Evolutionary conservation across 2,329 filamentous ascomycete species (phyloP), one percentile per base, ranked within the genome.

Genomic region (Penicillium sp.): DNA sequence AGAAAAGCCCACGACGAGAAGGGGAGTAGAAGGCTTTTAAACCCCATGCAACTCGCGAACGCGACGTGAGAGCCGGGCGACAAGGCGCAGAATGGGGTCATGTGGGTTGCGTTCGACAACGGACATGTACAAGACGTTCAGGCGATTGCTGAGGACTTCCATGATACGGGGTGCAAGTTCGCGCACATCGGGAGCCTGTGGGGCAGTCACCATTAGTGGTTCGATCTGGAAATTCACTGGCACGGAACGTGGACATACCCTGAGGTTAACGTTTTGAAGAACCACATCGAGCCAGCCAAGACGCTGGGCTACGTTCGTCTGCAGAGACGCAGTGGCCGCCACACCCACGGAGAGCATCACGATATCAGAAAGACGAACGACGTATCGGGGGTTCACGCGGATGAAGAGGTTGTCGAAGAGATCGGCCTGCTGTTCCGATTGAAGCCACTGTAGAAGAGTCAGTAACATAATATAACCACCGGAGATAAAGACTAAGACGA

Each of bases 351-450:
- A 81, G 28, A 84, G 71, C 16, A 73, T 69, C 23, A 83, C 72
- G 27, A 84, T 71, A 2, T 78, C 74, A 19, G 77, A 73, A 13
- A 83, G 70, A 26, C 70, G 66, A 13, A 65, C 65, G 16, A 83
- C 65, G 58, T 80, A 83, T 7, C 65, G 61, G 1, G 80, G 79
- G 44, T 77, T 75, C 51, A 76, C 70, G 39, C 71, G 73, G 15
- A 78, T 70, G 55, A 84, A 83, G 36, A 82, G 69, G 18, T 73
- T 70, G 58, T 82, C 78, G 56, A 83, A 84, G n/a, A 84, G 67
- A 31, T 77, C 73, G 11, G 71, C 69, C 50, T 81, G 77, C 39
- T 76, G 74, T 20, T 65, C 59, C 4, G 80, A 83, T 66, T 81
- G 79, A 33, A 84, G 68, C 80, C 80, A 84, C 70, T 69, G 39